Conservation (phyloP, 1,284 basidiomycete species). For the Cryptococcus depauperatus region DNA sequence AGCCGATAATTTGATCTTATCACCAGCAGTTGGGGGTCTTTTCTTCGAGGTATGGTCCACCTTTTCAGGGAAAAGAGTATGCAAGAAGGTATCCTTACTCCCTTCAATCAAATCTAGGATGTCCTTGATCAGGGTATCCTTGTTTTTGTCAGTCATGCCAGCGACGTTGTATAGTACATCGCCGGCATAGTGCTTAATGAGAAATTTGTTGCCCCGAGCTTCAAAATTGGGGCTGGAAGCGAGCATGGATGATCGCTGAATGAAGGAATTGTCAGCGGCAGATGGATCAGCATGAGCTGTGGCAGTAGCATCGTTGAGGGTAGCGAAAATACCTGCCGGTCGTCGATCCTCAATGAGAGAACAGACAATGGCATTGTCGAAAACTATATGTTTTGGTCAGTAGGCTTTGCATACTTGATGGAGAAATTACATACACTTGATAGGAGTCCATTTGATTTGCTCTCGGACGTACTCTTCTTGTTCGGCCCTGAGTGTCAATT, state of each 20-base stretch:
- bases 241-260: constrained; percentile 77
- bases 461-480: constrained; percentile 98
- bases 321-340: constrained; percentile 95
- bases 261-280: constrained; percentile 95
- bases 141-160: constrained; percentile 99
- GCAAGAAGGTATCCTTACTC: constrained; percentile 76
- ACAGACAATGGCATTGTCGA: constrained; percentile 66
- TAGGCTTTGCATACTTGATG: neutral
- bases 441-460: constrained; percentile 98
- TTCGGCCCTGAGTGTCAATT: constrained; percentile 95
- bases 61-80: constrained; percentile 84
- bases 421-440: constrained; percentile 56
- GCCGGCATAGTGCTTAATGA: constrained; percentile 92
- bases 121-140: constrained; percentile 93
- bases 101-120: constrained; percentile 78
- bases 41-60: constrained; percentile 97
- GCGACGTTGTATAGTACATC: constrained; percentile 96
- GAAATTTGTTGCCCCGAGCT: constrained; percentile 77
- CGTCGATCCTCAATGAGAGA: constrained; percentile 94
- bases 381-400: constrained; percentile 28
- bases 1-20: constrained; percentile 95
- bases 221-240: constrained; percentile 85
- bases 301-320: constrained; percentile 95
- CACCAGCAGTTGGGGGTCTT: constrained; percentile 92
- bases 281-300: constrained; percentile 95